Conservation (phyloP, 306 rosid species). For the Castanospermum australe region DNA sequence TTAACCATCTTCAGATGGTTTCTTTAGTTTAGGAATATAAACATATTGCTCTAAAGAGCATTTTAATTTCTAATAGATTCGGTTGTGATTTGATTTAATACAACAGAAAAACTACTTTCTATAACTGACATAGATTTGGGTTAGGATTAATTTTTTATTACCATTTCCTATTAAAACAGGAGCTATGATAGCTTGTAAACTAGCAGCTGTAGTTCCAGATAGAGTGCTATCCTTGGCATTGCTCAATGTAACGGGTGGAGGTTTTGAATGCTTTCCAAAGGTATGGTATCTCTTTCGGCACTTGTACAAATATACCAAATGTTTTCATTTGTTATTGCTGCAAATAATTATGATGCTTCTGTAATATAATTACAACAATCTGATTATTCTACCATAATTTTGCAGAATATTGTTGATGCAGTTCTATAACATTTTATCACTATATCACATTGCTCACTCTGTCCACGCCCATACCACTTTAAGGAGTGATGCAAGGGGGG, state of each 20-base stretch:
- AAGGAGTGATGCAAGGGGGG: background rate
- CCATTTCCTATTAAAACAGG: slow-evolving; percentile 45
- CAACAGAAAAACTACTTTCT: background rate
- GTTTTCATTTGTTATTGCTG: slow-evolving; percentile 7
- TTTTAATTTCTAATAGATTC: background rate
- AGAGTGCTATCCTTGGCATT: slow-evolving; percentile 84
- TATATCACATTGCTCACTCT: background rate
- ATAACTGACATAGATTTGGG: background rate
- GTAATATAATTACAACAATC: background rate
- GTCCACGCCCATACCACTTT: background rate
- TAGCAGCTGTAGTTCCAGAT: slow-evolving; percentile 88
- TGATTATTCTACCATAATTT: background rate
- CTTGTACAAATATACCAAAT: background rate
- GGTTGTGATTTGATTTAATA: background rate
- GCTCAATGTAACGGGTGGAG: slow-evolving; percentile 92
- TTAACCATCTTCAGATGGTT: background rate
- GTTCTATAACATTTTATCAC: background rate
- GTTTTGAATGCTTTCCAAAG: slow-evolving; percentile 90
- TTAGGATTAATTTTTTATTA: background rate
- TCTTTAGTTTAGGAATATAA: background rate
- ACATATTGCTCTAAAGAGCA: background rate
- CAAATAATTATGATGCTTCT: background rate
- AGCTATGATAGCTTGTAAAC: slow-evolving; percentile 87
- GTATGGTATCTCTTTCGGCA: slow-evolving; percentile 34
- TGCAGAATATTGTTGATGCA: background rate